These are phyloP conservation scores for Prunella vulgaris DNA, from an alignment of 257 asterid genomes.

Conservation along the genomic window DNA sequence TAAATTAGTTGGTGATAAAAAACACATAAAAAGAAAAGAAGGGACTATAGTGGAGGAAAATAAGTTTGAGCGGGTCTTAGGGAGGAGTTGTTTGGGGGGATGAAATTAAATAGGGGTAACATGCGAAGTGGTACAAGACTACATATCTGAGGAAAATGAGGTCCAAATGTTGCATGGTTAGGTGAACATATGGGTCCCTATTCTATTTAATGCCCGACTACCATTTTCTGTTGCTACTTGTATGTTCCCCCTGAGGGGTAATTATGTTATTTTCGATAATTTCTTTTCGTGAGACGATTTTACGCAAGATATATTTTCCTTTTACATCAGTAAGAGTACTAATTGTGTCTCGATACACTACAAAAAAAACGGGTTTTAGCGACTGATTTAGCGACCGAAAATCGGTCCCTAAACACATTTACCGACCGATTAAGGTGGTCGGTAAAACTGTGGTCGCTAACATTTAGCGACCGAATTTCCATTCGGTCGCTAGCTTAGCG, in stretches of 20 bases:
- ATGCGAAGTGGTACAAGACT: conserved; percentile 6
- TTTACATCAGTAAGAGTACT: not conserved
- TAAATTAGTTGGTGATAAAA: too few species aligned
- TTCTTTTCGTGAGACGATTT: not conserved
- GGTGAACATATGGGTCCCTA: conserved; percentile 49
- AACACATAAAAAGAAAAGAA: not conserved
- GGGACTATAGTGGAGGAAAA: not conserved
- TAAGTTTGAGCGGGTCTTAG: conserved; percentile 33
- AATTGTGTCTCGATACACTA: not conserved
- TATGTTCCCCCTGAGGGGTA: not conserved
- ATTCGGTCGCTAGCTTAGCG: too few species aligned
- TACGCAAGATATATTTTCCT: too few species aligned
- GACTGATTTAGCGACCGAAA: too few species aligned
- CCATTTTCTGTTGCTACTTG: not conserved
- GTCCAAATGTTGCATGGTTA: conserved; percentile 36
- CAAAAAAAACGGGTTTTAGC: too few species aligned
- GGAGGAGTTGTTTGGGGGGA: conserved; percentile 3
- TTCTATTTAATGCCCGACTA: conserved; percentile 38
- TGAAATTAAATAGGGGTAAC: conserved; percentile 25
- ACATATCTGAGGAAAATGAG: conserved; percentile 30
- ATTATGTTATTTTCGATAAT: not conserved
- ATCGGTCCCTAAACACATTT: too few species aligned
- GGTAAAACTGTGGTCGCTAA: too few species aligned
- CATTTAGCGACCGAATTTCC: too few species aligned
- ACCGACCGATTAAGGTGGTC: too few species aligned